Base-by-base conservation (phyloP, 2,329 filamentous ascomycete species). In the Dothideomycetes sp. region DNA sequence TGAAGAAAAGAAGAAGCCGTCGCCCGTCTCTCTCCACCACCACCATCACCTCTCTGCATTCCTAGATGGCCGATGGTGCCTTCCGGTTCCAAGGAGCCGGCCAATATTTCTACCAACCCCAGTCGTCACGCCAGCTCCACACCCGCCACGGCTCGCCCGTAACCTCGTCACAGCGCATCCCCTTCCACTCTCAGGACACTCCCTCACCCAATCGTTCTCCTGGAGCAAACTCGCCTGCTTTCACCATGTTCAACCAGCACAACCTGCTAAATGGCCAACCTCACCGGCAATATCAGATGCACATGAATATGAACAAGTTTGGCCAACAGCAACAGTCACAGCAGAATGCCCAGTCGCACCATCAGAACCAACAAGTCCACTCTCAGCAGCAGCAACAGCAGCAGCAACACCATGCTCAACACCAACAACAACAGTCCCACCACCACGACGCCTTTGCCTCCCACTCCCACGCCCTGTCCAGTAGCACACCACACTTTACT, bases 211-310 rank as follows among this genome's bases (percentile, higher is more conserved):
- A 73, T 47, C 69, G 71, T 53, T 76, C 73, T 32, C 72, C 73
- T 31, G 72, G 71, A 43, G 62, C 65, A 20, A 62, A 68, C 52
- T 69, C 68, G 49, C 65, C 67, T 12, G 64, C 67, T 45, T 62
- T 65, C 51, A 57, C 71, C 60, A 87, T 87, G 82, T 87, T 81
- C 70, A 77, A 78, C 60, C 82, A 85, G 60, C 80, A 80, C 67
- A 75, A 74, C 64, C 79, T 84, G 64, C 74, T 86, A 63, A 87
- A 86, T 64, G 82, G 80, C 53, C 77, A 77, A 48, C 70, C 69
- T 48, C 74, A 76, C 49, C 71, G 74, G 50, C 69, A 66, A 49
- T 70, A 65, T 51, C 61, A 62, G 39, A 63, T 64, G 57, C 65
- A 68, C 44, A 68, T 74, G 63, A 75, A 73, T 49, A 69, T 86